phyloP scores from a whole-genome alignment of 2,329 filamentous ascomycete species.

The Fusarium miscanthi region DNA sequence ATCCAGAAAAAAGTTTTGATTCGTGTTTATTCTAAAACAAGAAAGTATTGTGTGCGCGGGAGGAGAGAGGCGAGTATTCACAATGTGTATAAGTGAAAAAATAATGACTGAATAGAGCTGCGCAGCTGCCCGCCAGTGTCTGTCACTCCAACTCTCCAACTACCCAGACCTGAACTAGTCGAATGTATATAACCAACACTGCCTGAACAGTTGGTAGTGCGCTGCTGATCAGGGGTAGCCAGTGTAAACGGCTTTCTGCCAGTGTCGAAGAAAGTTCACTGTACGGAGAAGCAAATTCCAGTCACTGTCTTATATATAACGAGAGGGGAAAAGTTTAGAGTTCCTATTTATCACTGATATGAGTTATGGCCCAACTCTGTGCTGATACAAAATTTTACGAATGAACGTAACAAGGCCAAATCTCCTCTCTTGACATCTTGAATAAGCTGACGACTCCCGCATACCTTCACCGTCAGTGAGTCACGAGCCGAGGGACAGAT shows the following conservation, averaged over 20 bases:
- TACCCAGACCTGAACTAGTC: not conserved
- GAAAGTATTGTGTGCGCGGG: not conserved
- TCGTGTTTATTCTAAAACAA: not conserved
- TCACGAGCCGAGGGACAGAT: constrained; percentile 23
- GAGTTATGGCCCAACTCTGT: not conserved
- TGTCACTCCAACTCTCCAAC: not conserved
- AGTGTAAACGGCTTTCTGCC: not conserved
- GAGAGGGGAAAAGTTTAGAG: not conserved
- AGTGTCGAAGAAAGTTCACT: not conserved
- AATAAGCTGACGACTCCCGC: constrained; percentile 19
- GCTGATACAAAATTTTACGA: not conserved
- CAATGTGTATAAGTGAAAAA: not conserved
- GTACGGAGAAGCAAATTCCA: not conserved
- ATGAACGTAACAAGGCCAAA: not conserved
- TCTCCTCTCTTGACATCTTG: not conserved
- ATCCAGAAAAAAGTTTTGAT: not conserved
- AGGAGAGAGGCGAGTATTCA: not conserved
- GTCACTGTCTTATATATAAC: not conserved
- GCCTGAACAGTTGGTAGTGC: not conserved
- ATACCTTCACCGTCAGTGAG: constrained; percentile 11
- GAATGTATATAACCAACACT: not conserved
- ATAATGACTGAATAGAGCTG: not conserved
- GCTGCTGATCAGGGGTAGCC: not conserved
- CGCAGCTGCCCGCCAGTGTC: constrained; percentile 11
- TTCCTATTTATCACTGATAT: not conserved